Percentiles rank a stretch among this genome's conserved stretches.
Conservation (phyloP, 352 stramenopile species). For the Phytophthora aleatoria region DNA sequence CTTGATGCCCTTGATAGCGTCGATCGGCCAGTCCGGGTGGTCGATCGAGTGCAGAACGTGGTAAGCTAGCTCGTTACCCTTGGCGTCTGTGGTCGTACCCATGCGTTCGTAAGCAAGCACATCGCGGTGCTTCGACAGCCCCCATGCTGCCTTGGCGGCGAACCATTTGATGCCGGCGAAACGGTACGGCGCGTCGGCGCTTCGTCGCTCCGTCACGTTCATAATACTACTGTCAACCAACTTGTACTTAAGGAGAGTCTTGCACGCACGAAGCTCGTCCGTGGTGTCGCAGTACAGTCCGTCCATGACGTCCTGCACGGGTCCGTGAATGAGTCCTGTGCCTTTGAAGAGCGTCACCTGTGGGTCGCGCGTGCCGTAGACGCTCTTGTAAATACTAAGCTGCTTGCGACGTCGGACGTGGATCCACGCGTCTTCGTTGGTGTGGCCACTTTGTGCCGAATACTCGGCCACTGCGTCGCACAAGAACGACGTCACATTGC, state of each 20-base stretch:
- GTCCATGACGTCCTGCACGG: slow-evolving; percentile 51
- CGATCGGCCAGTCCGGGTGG: slow-evolving; percentile 50
- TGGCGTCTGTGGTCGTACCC: slow-evolving; percentile 52
- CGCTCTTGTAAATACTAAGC: slow-evolving; percentile 56
- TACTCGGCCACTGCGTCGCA: slow-evolving; percentile 46
- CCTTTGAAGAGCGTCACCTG: slow-evolving; percentile 51
- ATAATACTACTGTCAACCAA: slow-evolving; percentile 48
- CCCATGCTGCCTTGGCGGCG: slow-evolving; percentile 42
- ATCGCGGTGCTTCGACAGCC: slow-evolving; percentile 45
- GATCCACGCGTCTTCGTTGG: slow-evolving; percentile 47
- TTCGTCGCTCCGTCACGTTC: slow-evolving; percentile 44
- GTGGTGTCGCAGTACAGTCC: slow-evolving; percentile 55
- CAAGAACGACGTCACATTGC: slow-evolving; percentile 44
- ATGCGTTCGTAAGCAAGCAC: slow-evolving; percentile 57
- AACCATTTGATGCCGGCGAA: slow-evolving; percentile 64
- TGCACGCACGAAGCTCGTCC: slow-evolving; percentile 44
- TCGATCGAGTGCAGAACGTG: slow-evolving; percentile 68
- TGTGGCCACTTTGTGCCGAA: slow-evolving; percentile 33
- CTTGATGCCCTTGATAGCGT: slow-evolving; percentile 54
- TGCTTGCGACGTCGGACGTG: slow-evolving; percentile 41
- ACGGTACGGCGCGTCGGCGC: slow-evolving; percentile 38
- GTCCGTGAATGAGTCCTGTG: slow-evolving; percentile 38
- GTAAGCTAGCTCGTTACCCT: slow-evolving; percentile 52
- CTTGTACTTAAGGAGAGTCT: slow-evolving; percentile 51
- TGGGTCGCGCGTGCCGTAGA: slow-evolving; percentile 44